A percentile compares a stretch with the other conserved stretches of the same genome.
Conservation (phyloP, 2,329 filamentous ascomycete genomes). For the Reticulascus tulasneorum region DNA sequence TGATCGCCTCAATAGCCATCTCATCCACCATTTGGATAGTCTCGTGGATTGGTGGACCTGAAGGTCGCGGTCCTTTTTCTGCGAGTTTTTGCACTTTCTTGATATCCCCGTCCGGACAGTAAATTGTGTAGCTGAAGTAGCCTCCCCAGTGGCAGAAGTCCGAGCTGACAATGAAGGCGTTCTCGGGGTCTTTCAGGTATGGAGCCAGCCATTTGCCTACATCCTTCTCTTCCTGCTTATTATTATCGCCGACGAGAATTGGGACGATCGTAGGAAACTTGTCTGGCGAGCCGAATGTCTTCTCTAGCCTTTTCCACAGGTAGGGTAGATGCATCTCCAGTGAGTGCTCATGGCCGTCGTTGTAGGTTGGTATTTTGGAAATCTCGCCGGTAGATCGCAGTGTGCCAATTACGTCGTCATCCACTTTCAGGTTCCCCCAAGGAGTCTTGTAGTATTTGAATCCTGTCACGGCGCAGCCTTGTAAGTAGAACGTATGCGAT, state of each 20-base stretch:
- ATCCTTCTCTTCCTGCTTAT: conserved; percentile 58
- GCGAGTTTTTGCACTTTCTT: conserved; percentile 35
- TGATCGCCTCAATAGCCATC: conserved; percentile 78
- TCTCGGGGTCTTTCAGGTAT: conserved; percentile 71
- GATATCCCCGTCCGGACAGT: conserved; percentile 44
- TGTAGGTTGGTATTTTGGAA: conserved; percentile 56
- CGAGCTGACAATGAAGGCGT: conserved; percentile 83
- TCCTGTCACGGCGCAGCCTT: conserved; percentile 70
- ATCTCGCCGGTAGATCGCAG: conserved; percentile 37
- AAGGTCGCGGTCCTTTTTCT: conserved; percentile 27
- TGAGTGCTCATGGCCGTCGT: conserved; percentile 84
- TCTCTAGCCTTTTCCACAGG: conserved; percentile 70
- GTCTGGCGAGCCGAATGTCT: conserved; percentile 43
- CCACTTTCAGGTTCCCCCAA: conserved; percentile 65
- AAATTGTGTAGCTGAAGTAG: conserved; percentile 80
- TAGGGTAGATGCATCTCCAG: conserved; percentile 97
- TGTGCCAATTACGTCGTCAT: conserved; percentile 46
- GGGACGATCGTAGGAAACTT: conserved; percentile 75
- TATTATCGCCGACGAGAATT: conserved; percentile 78
- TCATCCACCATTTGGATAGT: conserved; percentile 79
- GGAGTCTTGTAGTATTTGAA: conserved; percentile 72
- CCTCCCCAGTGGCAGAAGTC: conserved; percentile 97
- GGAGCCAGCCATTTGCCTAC: conserved; percentile 70
- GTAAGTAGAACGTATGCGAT: conserved; percentile 81
- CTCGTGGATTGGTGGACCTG: conserved; percentile 65